A percentile compares a stretch with the other conserved stretches of the same genome.
phyloP scores from a whole-genome alignment of 805 yeast genomes.

The Myxozyma vanderwaltii region DNA sequence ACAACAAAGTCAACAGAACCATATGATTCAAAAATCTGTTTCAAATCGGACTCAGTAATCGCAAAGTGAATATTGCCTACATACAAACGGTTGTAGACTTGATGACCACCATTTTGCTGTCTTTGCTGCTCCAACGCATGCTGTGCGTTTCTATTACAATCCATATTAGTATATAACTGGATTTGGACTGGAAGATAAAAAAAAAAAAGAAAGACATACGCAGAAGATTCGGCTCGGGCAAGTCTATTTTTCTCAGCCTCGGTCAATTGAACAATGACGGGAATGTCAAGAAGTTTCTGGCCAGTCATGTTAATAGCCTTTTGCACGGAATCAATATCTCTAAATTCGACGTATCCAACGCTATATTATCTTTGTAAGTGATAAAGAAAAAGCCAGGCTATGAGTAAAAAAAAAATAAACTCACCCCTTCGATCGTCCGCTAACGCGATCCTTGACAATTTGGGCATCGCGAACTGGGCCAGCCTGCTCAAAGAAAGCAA shows the following conservation, averaged over 20 bases:
- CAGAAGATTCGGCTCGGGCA: conserved; percentile 36
- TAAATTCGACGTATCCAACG: conserved; percentile 44
- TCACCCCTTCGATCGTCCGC: conserved; percentile 42
- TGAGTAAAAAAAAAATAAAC: background rate
- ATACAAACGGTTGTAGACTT: conserved; percentile 37
- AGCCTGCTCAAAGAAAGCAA: conserved; percentile 41
- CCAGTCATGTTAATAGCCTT: conserved; percentile 43
- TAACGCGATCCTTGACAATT: conserved; percentile 41
- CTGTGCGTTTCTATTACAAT: conserved; percentile 30
- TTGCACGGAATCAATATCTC: conserved; percentile 38
- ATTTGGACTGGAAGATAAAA: no score
- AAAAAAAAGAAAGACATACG: conserved; percentile 13
- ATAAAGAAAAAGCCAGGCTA: background rate
- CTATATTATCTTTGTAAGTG: conserved; percentile 17
- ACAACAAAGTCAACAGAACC: conserved; percentile 82
- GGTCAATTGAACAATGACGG: conserved; percentile 42
- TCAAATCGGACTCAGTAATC: conserved; percentile 69
- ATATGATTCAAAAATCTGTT: conserved; percentile 60
- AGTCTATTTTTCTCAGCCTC: conserved; percentile 42
- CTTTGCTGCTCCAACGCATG: conserved; percentile 32
- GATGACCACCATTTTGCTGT: conserved; percentile 20
- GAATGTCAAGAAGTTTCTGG: conserved; percentile 41
- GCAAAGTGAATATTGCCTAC: conserved; percentile 42
- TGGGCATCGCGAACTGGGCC: conserved; percentile 43
- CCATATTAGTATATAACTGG: no score